A percentile compares a stretch with the other conserved stretches of the same genome.
Evolutionary conservation across 306 rosid species (phyloP).

Genomic region (Trifolium subterraneum): DNA sequence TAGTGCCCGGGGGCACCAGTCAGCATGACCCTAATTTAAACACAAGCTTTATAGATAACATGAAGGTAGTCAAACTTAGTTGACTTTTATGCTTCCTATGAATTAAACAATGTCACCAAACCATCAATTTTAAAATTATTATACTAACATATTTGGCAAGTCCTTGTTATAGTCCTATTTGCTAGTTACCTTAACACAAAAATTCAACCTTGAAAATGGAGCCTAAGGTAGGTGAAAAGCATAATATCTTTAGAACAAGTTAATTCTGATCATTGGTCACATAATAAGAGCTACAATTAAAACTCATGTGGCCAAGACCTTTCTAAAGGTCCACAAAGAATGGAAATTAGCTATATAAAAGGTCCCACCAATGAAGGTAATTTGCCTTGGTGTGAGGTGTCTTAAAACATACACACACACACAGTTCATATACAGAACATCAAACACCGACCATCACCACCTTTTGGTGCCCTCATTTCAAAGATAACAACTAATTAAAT

Average conservation of each 20-base stretch:
- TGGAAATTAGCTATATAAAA: slow-evolving; percentile 28
- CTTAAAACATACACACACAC: background rate
- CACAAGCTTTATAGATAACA: too few species aligned
- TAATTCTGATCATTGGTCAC: slow-evolving; percentile 28
- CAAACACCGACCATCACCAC: slow-evolving; percentile 46
- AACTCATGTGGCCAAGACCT: slow-evolving; percentile 29
- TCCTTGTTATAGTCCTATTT: slow-evolving; percentile 11
- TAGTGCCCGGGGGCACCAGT: too few species aligned
- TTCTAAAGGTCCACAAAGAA: slow-evolving; percentile 40
- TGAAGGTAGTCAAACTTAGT: background rate
- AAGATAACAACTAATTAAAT: slow-evolving; percentile 40
- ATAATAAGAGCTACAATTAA: slow-evolving; percentile 16
- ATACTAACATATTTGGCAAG: background rate
- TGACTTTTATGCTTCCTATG: background rate
- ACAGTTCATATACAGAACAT: slow-evolving; percentile 26
- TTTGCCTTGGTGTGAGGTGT: slow-evolving; percentile 8
- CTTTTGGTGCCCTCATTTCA: slow-evolving; percentile 37
- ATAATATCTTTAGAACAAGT: slow-evolving; percentile 35
- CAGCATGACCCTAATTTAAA: too few species aligned
- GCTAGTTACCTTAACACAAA: background rate
- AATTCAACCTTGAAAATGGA: slow-evolving; percentile 27
- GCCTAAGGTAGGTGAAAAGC: slow-evolving; percentile 35
- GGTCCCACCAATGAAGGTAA: slow-evolving; percentile 36
- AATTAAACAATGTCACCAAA: slow-evolving; percentile 1
- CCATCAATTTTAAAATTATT: background rate